Evolutionary conservation across 1,139 yeast species (phyloP).

Genomic region (Maudiozyma humilis): DNA sequence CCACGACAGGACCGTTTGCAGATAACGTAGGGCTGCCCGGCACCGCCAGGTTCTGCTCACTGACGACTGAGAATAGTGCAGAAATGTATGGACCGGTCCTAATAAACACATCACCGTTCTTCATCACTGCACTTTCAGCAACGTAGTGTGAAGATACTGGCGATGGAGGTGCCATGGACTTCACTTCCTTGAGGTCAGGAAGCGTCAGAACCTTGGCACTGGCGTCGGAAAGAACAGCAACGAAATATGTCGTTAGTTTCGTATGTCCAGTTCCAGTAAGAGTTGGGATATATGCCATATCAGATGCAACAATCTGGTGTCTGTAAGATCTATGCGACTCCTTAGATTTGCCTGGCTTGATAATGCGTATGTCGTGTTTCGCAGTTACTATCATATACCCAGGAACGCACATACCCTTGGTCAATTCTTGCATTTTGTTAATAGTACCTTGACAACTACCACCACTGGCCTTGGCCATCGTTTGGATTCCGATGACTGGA

Average conservation of each 20-base stretch:
- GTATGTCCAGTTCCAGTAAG: conserved; percentile 19
- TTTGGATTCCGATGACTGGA: conserved; percentile 46
- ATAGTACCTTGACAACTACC: conserved; percentile 56
- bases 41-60: conserved; percentile 28
- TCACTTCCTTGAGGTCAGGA: conserved; percentile 48
- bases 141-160: conserved; percentile 36
- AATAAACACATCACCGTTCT: conserved; percentile 66
- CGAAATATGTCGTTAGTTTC: conserved; percentile 37
- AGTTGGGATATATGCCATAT: conserved; percentile 41
- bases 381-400: conserved; percentile 58
- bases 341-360: conserved; percentile 53
- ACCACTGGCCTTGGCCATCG: conserved; percentile 54
- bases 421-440: conserved; percentile 50
- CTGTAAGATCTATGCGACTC: conserved; percentile 49
- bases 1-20: conserved; percentile 29
- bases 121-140: conserved; percentile 42
- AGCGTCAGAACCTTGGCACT: conserved; percentile 39
- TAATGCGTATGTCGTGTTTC: conserved; percentile 52
- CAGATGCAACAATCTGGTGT: conserved; percentile 49
- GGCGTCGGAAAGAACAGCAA: conserved; percentile 37
- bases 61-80: conserved; percentile 42
- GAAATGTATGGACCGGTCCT: conserved; percentile 54
- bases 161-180: conserved; percentile 36
- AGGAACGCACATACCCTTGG: conserved; percentile 53
- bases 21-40: conserved; percentile 25